Base-by-base conservation (phyloP, 768 basidiomycete species). In the Leccinellum rugosiceps region DNA sequence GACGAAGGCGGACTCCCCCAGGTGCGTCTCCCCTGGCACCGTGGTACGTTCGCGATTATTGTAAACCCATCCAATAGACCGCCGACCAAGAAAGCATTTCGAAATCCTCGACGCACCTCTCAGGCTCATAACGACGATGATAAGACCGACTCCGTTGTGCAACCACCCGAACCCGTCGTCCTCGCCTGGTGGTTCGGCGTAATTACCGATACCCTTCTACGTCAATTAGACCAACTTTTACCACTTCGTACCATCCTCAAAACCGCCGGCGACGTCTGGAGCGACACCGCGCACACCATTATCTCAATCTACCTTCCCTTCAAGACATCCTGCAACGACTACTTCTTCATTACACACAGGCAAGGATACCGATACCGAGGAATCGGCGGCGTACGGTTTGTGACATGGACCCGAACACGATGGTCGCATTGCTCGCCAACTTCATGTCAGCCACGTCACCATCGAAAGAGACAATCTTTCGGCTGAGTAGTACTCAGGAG, bases 381-480 rank as follows among this genome's bases (percentile, higher is more conserved):
- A 84, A 67, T 84, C 35, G 82, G 83, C 34, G 83, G 83, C 6
- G 74, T 84, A 58, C 82, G 82, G 65, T 84, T 84, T 62, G 83
- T 65, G 80, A 83, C 61, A 71, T 83, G 55, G 63, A 70, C 41
- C 60, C 70, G 1, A 71, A 72, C 17, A 62, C 62, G 14, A 64
- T 66, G 46, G 68, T 64, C 44, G 32, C 58, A 45, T 56, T 26
- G 34, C 7, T 35, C 15, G 34, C 34, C 34, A 15, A 4, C 34
- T 35, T 34, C 34, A 34, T 34, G 34, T 34, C 34, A 34, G 32
- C 32, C 32, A 34, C 32, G 32, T 34, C 34, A 41, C 49, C 1
- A 51, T 66, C 46, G 45, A 28, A 3, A 55, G 6, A 48, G 51
- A n/a, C n/a, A 60, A 32, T 32, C 31, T 11, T 13, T 32, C 13